phyloP scores from a whole-genome alignment of 441 rosid species.

The Arabidopsis hybrid region DNA sequence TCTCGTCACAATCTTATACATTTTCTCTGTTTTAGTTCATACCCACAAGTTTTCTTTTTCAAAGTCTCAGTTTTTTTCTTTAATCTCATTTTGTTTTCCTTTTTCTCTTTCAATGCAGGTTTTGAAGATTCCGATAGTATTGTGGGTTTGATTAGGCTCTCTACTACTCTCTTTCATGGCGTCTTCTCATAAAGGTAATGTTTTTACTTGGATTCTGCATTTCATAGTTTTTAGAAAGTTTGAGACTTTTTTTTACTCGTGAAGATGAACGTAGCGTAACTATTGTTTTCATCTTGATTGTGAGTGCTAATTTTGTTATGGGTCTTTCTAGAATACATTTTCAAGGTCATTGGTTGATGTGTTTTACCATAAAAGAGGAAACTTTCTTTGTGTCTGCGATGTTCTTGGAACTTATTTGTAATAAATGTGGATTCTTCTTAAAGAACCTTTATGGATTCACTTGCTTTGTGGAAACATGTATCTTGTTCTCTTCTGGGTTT shows the following conservation, averaged over 20 bases:
- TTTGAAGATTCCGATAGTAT: neutral
- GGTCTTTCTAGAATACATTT: neutral
- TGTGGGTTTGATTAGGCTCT: neutral
- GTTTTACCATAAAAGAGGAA: neutral
- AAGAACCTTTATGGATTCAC: neutral
- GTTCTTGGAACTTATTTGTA: neutral
- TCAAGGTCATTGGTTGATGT: neutral
- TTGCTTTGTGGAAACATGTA: conserved; percentile 1
- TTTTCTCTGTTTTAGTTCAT: conserved; percentile 3
- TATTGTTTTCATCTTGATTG: neutral
- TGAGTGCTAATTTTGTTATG: neutral
- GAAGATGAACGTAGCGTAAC: neutral
- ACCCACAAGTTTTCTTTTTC: neutral
- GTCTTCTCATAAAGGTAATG: conserved; percentile 2
- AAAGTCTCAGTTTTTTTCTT: neutral
- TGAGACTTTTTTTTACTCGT: neutral
- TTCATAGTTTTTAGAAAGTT: neutral
- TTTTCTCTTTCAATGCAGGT: conserved; percentile 7
- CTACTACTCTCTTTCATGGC: neutral
- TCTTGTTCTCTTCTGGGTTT: neutral
- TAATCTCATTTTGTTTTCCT: neutral
- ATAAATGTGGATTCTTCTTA: neutral
- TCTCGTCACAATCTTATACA: neutral
- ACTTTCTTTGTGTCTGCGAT: neutral
- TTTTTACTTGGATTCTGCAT: neutral